Base-by-base conservation (phyloP, 129 eudicot genomes). In the Ambrosia trifida region DNA sequence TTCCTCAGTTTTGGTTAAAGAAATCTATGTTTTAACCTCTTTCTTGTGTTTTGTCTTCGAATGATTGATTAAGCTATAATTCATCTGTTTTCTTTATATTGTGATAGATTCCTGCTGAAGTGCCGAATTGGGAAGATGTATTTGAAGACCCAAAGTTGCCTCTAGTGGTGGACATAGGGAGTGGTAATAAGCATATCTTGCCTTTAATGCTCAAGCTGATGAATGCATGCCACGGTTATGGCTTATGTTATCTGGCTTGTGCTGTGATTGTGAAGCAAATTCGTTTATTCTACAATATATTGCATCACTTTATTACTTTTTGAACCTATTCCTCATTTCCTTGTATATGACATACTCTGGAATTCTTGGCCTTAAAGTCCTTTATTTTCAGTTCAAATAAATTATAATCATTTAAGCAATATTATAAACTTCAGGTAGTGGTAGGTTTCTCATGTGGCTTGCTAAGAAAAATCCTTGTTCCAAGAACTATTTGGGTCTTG, bases 361-460 rank as follows among this genome's bases (percentile, higher is more conserved):
- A 53, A n/a, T 16, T 14, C 36, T 17, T 51, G 36, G 24, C 31
- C 70, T 53, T 47, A 57, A 46, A n/a, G n/a, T n/a, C n/a, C n/a
- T n/a, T n/a, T n/a, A n/a, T n/a, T n/a, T n/a, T n/a, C n/a, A n/a
- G n/a, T n/a, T n/a, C n/a, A 58, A 31, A 61, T 35, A 61, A 72
- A 52, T 35, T 67, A 17, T 73, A 45, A 53, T 53, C 16, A 32
- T 16, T 20, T 56, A 66, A 8, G 44, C 38, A 62, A 14, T 78
- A 35, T 63, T 7, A 59, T n/a, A n/a, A 31, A 72, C 46, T 74
- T 46, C 85, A 95, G 99, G 99, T 19, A 90, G 99, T 76, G 99
- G 99, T 68, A 90, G 99, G 86, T 95, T 95, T 79, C 91, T 95
- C 70, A 36, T 95, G 79, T 95, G 99, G 99, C 99, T 78, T 64